Evolutionary conservation across 305 asterid genomes (phyloP).

Genomic region (Fraxinus nigra): DNA sequence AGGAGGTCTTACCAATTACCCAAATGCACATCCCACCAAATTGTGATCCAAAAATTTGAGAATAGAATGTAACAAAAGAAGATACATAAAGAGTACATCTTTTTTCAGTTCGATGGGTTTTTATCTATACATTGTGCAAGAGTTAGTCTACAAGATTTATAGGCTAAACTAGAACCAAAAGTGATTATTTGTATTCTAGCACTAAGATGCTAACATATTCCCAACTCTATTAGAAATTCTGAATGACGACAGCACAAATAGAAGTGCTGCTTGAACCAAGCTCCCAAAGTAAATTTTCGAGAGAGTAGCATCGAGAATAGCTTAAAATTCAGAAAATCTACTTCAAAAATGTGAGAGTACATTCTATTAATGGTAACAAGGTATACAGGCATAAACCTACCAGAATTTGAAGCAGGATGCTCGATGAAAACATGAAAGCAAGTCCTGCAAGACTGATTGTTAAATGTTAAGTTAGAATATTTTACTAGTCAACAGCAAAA

Average conservation of each 20-base stretch:
- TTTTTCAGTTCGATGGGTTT: constrained; percentile 2
- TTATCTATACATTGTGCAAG: not conserved
- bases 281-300: not conserved
- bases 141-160: not conserved
- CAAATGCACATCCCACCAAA: not conserved
- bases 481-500: constrained; percentile 13
- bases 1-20: not conserved
- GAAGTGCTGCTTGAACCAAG: constrained; percentile 1
- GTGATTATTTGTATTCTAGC: not conserved
- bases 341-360: not conserved
- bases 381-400: constrained; percentile 39
- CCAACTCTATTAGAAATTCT: constrained; percentile 2
- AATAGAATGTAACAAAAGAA: not conserved
- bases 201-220: constrained; percentile 4
- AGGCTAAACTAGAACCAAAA: constrained; percentile 11
- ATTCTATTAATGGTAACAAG: not conserved
- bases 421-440: constrained; percentile 95
- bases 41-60: not conserved
- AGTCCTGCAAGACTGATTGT: constrained; percentile 91
- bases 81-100: not conserved
- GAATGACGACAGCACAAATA: constrained; percentile 1
- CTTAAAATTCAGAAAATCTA: not conserved
- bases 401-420: constrained; percentile 89
- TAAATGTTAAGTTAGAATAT: constrained; percentile 23
- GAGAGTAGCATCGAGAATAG: not conserved